Base-by-base conservation (phyloP, 1,139 yeast genomes). In the Taiozyma onychis region DNA sequence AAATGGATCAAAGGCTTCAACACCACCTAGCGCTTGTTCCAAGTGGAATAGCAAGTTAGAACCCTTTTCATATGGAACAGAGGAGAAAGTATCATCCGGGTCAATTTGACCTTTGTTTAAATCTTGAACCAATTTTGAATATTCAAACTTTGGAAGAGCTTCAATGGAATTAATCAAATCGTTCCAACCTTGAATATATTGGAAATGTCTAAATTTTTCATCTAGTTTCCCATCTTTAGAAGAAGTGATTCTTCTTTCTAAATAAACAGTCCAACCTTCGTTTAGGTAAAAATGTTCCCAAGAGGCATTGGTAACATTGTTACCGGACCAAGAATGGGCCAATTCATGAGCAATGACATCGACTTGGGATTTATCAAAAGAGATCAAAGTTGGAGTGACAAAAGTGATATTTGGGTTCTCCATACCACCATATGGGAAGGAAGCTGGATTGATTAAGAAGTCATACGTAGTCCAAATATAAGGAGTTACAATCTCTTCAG, bases 261-360 rank as follows among this genome's bases (percentile, higher is more conserved):
- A 69, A 65, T 89, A 90, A 28, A 90, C 97, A 16, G 97, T 88
- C 97, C 97, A 89, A 42, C 97, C 97, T 71, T 90, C 97, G 65
- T 90, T 90, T 57, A 90, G 76, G 95, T 96, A 90, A 67, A 90
- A 88, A 69, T 89, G 96, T 66, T 88, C 93, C 95, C 96, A 89
- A 0, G 93, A 84, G 61, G 87, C 82, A 69, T 88, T 89, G 43
- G 97, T 89, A 45, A 89, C 96, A 58, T 89, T 75, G 66, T 89
- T 89, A 45, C 97, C 97, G 3, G 89, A 79, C 96, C 96, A 89
- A 37, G 95, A 85, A 67, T 89, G 97, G 4, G 96, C 95, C 61
- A 89, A 76, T 67, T 89, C 97, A 68, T 89, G 97, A 1, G 96
- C 96, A 66, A 89, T 82, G 39, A 89, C 96, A 58, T 85, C 89